Evolutionary conservation across 352 stramenopile species (phyloP), one percentile per base, ranked within the genome.

Genomic region (Phytophthora brassicae): DNA sequence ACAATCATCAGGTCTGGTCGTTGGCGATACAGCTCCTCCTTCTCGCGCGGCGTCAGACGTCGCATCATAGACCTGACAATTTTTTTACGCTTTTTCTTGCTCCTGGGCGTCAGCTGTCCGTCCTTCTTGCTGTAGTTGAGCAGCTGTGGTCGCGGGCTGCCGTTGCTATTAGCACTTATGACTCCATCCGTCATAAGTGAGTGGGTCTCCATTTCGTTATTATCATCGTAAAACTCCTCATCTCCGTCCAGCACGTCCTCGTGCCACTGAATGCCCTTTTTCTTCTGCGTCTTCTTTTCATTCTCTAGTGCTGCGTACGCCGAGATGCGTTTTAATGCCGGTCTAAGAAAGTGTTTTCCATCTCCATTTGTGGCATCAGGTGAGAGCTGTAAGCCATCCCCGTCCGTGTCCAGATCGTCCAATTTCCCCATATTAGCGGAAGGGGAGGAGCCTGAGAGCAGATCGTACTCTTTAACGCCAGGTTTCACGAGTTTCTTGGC

Each of bases 1-100:
- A 93, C 74, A 67, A 95, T 95, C 83, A 90, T 91, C 51, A 95
- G 55, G 36, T 95, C 86, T 19, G 86, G 86, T 26, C 86, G 84
- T 68, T 89, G 72, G 28, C 74, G 59, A 45, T 95, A 95, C 24
- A 95, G 69, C 62, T 90, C 86, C 65, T 95, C 86, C 56, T 95
- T 95, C 60, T 95, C 86, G 19, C 66, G 79, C 4, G 86, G 81
- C 7, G 77, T 94, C 26, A 95, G 72, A 22, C 86, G 77, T 36
- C 86, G 84, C 77, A 95, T 95, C 65, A 92, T 82, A 13, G 75
- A 78, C 55, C 75, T 70, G 23, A 86, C 74, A 20, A 89, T 54
- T 64, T 93, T 92, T 74, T 91, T 90, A 60, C 81, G 83, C 67
- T 92, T 93, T 66, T 90, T 90, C 64, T 80, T 85, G 59, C 75